Conservation (phyloP, 768 basidiomycete genomes). For the Artomyces pyxidatus region DNA sequence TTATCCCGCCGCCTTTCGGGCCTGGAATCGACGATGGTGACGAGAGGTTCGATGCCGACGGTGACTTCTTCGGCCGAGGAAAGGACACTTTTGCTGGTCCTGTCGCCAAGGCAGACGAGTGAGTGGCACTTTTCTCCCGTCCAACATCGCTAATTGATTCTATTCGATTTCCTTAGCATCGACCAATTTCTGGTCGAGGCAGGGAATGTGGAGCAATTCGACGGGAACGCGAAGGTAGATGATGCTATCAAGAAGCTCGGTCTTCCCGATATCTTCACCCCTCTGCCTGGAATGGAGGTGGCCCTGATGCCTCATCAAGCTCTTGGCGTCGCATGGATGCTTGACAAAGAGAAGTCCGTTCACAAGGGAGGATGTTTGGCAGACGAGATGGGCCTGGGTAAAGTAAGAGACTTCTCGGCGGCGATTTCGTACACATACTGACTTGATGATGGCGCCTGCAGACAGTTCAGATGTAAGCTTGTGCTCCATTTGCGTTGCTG, state of each 20-base stretch:
- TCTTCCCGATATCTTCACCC: constrained; percentile 36
- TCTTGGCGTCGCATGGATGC: constrained; percentile 41
- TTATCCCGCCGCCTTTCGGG: background rate
- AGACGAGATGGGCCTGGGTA: constrained; percentile 49
- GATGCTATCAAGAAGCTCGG: constrained; percentile 47
- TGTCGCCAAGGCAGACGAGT: constrained; percentile 44
- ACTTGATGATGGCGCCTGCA: background rate
- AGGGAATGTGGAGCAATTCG: constrained; percentile 50
- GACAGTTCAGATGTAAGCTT: constrained; percentile 23
- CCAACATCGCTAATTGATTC: constrained; percentile 1
- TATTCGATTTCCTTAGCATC: constrained; percentile 29
- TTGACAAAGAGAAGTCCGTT: constrained; percentile 25
- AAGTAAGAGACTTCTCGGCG: constrained; percentile 24
- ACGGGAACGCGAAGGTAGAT: constrained; percentile 51
- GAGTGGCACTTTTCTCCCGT: constrained; percentile 16
- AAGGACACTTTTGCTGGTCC: constrained; percentile 38
- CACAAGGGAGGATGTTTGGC: constrained; percentile 25
- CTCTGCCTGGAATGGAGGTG: constrained; percentile 51
- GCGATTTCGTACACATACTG: background rate
- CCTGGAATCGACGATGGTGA: constrained; percentile 18
- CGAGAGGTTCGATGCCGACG: constrained; percentile 33
- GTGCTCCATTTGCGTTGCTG: background rate
- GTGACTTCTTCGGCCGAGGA: constrained; percentile 40
- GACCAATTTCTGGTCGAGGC: constrained; percentile 46
- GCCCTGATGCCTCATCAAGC: constrained; percentile 62